Base-by-base conservation (phyloP, 352 stramenopile genomes). In the Globisporangium acanthophoron region DNA sequence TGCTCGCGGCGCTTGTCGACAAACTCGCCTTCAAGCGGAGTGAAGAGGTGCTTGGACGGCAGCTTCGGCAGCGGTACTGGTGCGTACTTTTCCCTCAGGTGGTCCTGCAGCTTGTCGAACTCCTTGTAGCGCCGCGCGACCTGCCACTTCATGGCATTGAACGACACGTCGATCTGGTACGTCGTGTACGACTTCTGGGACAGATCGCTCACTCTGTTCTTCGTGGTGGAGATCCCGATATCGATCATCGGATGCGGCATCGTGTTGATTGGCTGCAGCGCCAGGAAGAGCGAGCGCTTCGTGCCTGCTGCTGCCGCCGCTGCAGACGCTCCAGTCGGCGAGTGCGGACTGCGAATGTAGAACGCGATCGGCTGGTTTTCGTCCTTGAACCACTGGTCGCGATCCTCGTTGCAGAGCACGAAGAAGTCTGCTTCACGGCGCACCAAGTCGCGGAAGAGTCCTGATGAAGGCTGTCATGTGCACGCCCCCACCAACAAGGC, bases 121-220 rank as follows among this genome's bases (percentile, higher is more conserved):
- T 92, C 80, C 41, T 87, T 87, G 58, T 78, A 94, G 4, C 84
- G 80, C 3, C 81, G 66, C 15, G 71, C 58, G 18, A 92, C 70
- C 52, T 87, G 74, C 84, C 84, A 94, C 44, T 64, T 72, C 49
- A 88, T 74, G 49, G 75, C 76, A 35, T 88, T 87, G 62, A 86
- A 94, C 7, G 64, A 54, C 16, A 94, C 71, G 46, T 89, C 75
- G 52, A 94, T 79, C 43, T 74, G 54, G 64, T 94, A 94, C 35
- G 65, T 64, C 0, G 83, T 93, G 59, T 87, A 93, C 29, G 67
- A 62, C 9, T 77, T 75, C 51, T 89, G 77, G 3, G 83, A 88
- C 0, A 94, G 63, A 57, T 94, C 84, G 58, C 84, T 94, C 24
- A 90, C 64, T 66, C 87, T 90, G 61, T 70, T 90, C 56, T 85